phyloP scores from a whole-genome alignment of 73 alveolate genomes.

The Urostyla sp. region DNA sequence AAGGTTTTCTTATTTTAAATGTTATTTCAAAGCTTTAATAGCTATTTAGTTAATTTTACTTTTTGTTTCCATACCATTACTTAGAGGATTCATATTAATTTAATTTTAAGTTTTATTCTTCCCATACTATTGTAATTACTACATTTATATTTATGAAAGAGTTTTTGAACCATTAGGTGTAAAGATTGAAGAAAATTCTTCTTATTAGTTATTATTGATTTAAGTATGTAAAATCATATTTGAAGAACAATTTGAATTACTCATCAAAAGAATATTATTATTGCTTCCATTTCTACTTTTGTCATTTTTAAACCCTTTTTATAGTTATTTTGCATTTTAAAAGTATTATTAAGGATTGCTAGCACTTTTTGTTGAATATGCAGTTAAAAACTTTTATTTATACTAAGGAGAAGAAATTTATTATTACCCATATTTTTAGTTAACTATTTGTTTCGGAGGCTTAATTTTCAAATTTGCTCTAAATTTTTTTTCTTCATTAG shows the following conservation, averaged over 20 bases:
- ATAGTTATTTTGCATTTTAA: constrained; percentile 17
- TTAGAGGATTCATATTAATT: not conserved
- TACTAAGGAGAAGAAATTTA: constrained; percentile 1
- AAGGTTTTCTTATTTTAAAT: too few species aligned
- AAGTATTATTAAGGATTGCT: constrained; percentile 37
- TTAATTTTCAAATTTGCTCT: constrained; percentile 31
- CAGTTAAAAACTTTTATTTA: not conserved
- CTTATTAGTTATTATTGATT: not conserved
- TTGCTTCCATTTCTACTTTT: constrained; percentile 29
- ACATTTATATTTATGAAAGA: not conserved
- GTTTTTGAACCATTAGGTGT: not conserved
- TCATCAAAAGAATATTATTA: not conserved
- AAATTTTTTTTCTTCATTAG: not conserved
- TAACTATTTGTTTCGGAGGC: constrained; percentile 38
- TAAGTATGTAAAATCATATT: not conserved
- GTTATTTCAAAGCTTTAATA: not conserved
- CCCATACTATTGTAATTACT: not conserved
- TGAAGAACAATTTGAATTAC: not conserved
- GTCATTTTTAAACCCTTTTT: constrained; percentile 8
- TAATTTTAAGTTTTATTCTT: not conserved
- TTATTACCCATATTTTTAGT: not conserved
- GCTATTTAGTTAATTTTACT: not conserved
- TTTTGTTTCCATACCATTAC: not conserved
- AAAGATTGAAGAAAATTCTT: too few species aligned
- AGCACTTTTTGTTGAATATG: constrained; percentile 6